Evolutionary conservation across 257 asterid species (phyloP).

Genomic region (Plectranthus barbatus): DNA sequence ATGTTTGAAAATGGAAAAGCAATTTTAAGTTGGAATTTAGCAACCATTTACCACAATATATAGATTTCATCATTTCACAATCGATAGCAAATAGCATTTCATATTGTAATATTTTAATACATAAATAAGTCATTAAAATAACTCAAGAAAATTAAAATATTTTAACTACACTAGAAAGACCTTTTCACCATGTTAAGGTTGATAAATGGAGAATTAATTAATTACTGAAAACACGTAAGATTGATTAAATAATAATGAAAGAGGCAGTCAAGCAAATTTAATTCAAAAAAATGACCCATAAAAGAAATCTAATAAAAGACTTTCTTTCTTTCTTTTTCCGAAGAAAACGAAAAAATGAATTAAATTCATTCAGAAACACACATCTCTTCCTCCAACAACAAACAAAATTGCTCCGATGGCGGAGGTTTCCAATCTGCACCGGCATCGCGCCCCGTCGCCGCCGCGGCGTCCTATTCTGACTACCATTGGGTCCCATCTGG

Average conservation of each 20-base stretch:
- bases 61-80: no score
- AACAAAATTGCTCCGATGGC: conserved; percentile 43
- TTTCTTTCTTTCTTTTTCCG: background rate
- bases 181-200: no score
- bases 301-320: background rate
- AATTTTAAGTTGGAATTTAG: no score
- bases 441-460: conserved; percentile 21
- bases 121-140: no score
- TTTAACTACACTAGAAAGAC: no score
- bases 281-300: background rate
- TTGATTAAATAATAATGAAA: background rate
- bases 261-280: background rate
- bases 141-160: no score
- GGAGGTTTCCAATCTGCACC: conserved; percentile 50
- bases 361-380: background rate
- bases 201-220: no score
- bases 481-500: conserved; percentile 7
- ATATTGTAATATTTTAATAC: no score
- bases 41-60: no score
- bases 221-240: background rate
- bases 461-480: background rate
- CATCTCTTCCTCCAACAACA: conserved; percentile 3
- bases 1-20: background rate
- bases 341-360: background rate
- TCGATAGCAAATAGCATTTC: no score